A percentile compares a stretch with the other conserved stretches of the same genome.
Conservation (phyloP, 1,284 basidiomycete species). For the Takashimella tepidaria region DNA sequence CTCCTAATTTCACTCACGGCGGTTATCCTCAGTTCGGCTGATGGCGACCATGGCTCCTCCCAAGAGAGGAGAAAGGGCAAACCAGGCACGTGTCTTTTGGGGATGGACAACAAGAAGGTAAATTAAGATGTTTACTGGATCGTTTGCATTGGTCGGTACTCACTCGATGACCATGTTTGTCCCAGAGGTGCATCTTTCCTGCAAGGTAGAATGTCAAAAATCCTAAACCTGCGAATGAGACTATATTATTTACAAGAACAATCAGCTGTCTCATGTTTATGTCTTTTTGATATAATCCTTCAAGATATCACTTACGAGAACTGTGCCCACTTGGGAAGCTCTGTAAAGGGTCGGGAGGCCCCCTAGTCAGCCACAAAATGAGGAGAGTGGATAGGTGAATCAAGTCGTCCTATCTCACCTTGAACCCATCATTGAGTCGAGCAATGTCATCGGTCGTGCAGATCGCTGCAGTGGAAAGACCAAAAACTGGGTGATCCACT, state of each 20-base stretch:
- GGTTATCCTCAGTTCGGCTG: slow-evolving; percentile 82
- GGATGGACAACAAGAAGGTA: background rate
- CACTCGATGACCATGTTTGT: slow-evolving; percentile 70
- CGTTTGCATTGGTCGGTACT: slow-evolving; percentile 27
- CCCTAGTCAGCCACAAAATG: too few species aligned
- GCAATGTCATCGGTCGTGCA: slow-evolving; percentile 65
- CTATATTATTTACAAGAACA: slow-evolving; percentile 51
- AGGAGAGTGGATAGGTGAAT: background rate
- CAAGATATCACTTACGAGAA: slow-evolving; percentile 27
- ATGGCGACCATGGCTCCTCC: slow-evolving; percentile 83
- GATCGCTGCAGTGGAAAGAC: slow-evolving; percentile 67
- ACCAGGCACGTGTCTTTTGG: slow-evolving; percentile 74
- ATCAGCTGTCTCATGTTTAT: too few species aligned
- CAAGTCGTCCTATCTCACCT: slow-evolving; percentile 45
- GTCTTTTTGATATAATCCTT: slow-evolving; percentile 3
- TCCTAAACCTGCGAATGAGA: slow-evolving; percentile 86
- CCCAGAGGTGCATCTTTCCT: slow-evolving; percentile 88
- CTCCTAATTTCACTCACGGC: slow-evolving; percentile 60
- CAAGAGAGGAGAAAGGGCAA: slow-evolving; percentile 67
- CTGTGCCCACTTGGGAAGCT: slow-evolving; percentile 89
- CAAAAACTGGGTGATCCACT: slow-evolving; percentile 61
- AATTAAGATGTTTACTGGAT: too few species aligned
- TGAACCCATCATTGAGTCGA: slow-evolving; percentile 76
- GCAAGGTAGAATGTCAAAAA: slow-evolving; percentile 84
- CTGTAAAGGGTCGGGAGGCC: slow-evolving; percentile 9